Evolutionary conservation across 1,284 basidiomycete species (phyloP).

Genomic region (Marasmius sp.): DNA sequence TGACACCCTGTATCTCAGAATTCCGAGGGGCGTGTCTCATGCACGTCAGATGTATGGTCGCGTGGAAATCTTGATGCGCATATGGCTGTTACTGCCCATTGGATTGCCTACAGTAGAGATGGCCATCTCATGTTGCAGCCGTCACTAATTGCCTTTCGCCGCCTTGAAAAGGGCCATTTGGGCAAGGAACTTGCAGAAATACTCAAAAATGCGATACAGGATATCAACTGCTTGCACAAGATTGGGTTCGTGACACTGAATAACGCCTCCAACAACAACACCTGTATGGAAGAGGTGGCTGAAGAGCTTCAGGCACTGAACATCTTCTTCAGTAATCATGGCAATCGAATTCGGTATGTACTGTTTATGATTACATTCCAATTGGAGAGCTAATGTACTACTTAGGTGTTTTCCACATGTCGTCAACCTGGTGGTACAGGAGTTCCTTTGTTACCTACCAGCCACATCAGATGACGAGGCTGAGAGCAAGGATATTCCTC

Average conservation of each 20-base stretch:
- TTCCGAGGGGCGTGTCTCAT: constrained; percentile 22
- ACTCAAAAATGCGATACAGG: constrained; percentile 14
- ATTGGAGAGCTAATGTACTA: no score
- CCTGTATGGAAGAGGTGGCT: constrained; percentile 21
- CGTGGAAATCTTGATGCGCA: constrained; percentile 16
- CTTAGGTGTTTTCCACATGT: constrained; percentile 32
- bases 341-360: constrained; percentile 17
- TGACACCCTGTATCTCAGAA: no score
- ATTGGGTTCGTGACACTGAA: constrained; percentile 22
- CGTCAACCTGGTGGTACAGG: constrained; percentile 30
- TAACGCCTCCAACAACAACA: constrained; percentile 24
- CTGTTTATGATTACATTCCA: no score
- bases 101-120: background rate
- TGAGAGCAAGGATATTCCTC: constrained; percentile 16
- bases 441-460: constrained; percentile 17
- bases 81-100: constrained; percentile 29
- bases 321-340: background rate
- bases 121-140: no score
- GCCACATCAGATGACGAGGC: background rate
- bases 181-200: constrained; percentile 17
- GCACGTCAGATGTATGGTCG: constrained; percentile 29
- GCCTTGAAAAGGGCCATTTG: constrained; percentile 12
- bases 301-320: background rate
- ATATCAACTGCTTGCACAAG: constrained; percentile 13
- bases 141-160: constrained; percentile 22